Percentiles rank a stretch among this genome's conserved stretches.
These are phyloP conservation scores for Lichtheimia corymbifera DNA, from an alignment of 371 early-diverging fungal species.

Conservation along the genomic window DNA sequence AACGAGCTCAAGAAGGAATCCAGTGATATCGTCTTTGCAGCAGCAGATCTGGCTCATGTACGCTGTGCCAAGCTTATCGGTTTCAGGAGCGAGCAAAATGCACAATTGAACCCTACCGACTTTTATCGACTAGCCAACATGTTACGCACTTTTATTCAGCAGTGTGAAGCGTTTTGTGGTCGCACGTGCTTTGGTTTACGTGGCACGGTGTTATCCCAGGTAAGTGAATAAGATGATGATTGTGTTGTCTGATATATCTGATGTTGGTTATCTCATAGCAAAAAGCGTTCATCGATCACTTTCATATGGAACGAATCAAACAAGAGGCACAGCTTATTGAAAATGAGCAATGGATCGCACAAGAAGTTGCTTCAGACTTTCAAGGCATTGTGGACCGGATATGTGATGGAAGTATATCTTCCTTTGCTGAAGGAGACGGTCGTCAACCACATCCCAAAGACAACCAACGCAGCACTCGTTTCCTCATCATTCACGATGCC, in stretches of 20 bases:
- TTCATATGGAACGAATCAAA: conserved; percentile 87
- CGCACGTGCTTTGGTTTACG: conserved; percentile 85
- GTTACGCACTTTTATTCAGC: conserved; percentile 77
- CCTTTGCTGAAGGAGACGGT: conserved; percentile 12
- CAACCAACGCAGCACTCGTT: conserved; percentile 36
- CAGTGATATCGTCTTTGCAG: conserved; percentile 69
- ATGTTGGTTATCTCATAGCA: conserved; percentile 46
- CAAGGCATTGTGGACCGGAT: conserved; percentile 82
- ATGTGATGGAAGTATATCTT: conserved; percentile 43
- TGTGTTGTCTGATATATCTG: not conserved
- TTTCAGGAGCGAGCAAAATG: conserved; percentile 86
- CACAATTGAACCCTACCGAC: conserved; percentile 82
- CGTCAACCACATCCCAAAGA: conserved; percentile 2
- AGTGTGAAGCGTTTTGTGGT: conserved; percentile 74
- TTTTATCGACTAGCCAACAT: conserved; percentile 80
- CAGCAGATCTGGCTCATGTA: conserved; percentile 81
- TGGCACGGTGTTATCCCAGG: conserved; percentile 76
- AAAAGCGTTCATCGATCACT: conserved; percentile 84
- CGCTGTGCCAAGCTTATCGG: conserved; percentile 86
- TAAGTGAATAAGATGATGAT: conserved; percentile 11
- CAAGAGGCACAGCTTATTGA: conserved; percentile 89
- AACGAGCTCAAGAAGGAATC: conserved; percentile 45
- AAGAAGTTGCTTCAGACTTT: conserved; percentile 90
- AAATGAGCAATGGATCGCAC: conserved; percentile 93
- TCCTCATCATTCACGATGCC: conserved; percentile 57